These are phyloP conservation scores for Penicillium sp. DNA, from an alignment of 2,329 filamentous ascomycete species.

Conservation along the genomic window DNA sequence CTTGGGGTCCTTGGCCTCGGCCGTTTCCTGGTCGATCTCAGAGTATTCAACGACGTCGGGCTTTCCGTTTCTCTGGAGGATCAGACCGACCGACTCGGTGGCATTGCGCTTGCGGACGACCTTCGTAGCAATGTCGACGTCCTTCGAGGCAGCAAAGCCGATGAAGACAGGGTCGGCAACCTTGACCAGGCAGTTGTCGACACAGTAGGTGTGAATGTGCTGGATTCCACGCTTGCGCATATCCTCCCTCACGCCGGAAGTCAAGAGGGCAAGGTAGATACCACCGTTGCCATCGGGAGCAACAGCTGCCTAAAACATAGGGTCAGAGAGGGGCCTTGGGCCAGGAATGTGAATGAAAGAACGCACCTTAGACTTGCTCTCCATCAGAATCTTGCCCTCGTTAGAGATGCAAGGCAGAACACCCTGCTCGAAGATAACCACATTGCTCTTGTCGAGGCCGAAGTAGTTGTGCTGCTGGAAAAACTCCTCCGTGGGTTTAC, in stretches of 20 bases:
- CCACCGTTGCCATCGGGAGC: constrained; percentile 96
- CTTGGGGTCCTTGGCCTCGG: constrained; percentile 76
- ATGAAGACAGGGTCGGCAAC: constrained; percentile 96
- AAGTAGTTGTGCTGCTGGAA: constrained; percentile 87
- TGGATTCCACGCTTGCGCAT: constrained; percentile 82
- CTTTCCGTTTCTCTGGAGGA: constrained; percentile 87
- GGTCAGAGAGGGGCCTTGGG: too few species aligned
- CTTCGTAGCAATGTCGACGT: constrained; percentile 95
- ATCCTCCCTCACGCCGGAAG: constrained; percentile 70
- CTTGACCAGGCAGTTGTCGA: constrained; percentile 98
- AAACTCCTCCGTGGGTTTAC: constrained; percentile 83
- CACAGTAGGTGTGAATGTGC: constrained; percentile 95
- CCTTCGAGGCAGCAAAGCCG: constrained; percentile 77
- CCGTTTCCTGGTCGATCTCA: constrained; percentile 82
- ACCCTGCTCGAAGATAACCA: constrained; percentile 91
- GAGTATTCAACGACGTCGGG: constrained; percentile 98
- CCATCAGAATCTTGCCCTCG: constrained; percentile 91
- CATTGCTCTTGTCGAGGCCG: constrained; percentile 73
- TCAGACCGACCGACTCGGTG: constrained; percentile 89
- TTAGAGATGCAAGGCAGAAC: constrained; percentile 94
- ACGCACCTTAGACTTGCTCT: constrained; percentile 70
- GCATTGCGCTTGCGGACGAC: constrained; percentile 98
- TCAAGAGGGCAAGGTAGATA: constrained; percentile 83
- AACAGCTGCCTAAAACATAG: constrained; percentile 64
- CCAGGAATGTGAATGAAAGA: too few species aligned